These are phyloP conservation scores for Sutorius australiensis DNA, from an alignment of 768 basidiomycete species.

Conservation along the genomic window DNA sequence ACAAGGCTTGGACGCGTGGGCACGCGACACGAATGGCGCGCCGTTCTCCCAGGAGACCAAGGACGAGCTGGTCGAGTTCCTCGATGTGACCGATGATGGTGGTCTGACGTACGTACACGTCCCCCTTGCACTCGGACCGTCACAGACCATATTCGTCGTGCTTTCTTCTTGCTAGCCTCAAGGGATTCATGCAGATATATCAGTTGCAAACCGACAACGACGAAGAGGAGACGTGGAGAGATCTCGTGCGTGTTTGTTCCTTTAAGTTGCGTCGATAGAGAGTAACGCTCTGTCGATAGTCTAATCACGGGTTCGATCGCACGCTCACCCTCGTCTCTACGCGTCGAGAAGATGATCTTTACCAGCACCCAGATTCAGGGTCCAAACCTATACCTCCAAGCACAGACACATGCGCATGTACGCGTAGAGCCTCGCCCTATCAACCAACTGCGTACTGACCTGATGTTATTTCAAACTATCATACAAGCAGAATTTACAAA, in stretches of 20 bases:
- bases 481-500: constrained; percentile 18
- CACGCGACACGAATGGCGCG: constrained; percentile 75
- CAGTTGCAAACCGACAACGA: constrained; percentile 84
- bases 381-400: constrained; percentile 11
- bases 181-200: constrained; percentile 80
- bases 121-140: not conserved
- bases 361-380: constrained; percentile 10
- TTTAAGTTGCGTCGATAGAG: constrained; percentile 1
- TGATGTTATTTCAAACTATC: not conserved
- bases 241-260: constrained; percentile 50
- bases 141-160: not conserved
- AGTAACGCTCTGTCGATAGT: constrained; percentile 36
- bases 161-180: constrained; percentile 44
- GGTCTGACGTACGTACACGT: constrained; percentile 58
- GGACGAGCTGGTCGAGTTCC: constrained; percentile 69
- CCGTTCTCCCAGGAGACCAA: constrained; percentile 76
- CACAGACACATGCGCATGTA: constrained; percentile 15
- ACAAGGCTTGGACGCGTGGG: constrained; percentile 70
- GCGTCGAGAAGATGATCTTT: constrained; percentile 48
- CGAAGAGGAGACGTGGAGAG: constrained; percentile 81
- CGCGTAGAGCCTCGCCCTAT: not conserved
- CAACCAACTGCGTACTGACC: not conserved
- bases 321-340: constrained; percentile 55
- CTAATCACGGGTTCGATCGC: constrained; percentile 74
- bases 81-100: constrained; percentile 71